phyloP scores from a whole-genome alignment of 495 filamentous ascomycete genomes.

The Acidiella bohemica region DNA sequence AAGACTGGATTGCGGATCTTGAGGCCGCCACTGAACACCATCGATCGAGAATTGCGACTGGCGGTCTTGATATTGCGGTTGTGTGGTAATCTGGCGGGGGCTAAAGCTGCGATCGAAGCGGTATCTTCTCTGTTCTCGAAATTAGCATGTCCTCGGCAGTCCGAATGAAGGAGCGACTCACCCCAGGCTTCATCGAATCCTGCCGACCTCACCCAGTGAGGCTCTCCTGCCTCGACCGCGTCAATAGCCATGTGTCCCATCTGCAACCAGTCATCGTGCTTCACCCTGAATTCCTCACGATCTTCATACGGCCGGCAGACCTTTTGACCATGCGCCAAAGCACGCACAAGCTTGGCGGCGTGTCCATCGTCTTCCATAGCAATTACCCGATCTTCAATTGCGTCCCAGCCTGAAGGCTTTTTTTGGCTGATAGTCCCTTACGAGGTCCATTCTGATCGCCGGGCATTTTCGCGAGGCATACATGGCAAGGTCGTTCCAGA shows the following conservation, averaged over 20 bases:
- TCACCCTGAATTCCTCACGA: constrained; percentile 39
- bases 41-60: too few species aligned
- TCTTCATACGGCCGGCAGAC: constrained; percentile 36
- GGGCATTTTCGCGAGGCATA: constrained; percentile 50
- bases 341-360: constrained; percentile 55
- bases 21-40: too few species aligned
- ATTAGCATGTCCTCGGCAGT: constrained; percentile 7
- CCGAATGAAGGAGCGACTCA: constrained; percentile 19
- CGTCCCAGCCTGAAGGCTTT: constrained; percentile 35
- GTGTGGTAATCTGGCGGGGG: neutral
- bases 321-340: constrained; percentile 44
- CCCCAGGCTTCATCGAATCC: constrained; percentile 50
- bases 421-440: constrained; percentile 40
- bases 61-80: neutral
- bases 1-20: too few species aligned
- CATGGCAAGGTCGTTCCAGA: constrained; percentile 51
- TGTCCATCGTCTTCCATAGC: constrained; percentile 63
- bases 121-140: neutral
- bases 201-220: constrained; percentile 38
- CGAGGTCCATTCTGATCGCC: constrained; percentile 39
- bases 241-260: constrained; percentile 52
- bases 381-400: constrained; percentile 42
- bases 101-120: neutral
- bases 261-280: constrained; percentile 56
- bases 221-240: constrained; percentile 32